These are phyloP conservation scores for Apiospora marii DNA, from an alignment of 2,329 filamentous ascomycete species.

Conservation along the genomic window DNA sequence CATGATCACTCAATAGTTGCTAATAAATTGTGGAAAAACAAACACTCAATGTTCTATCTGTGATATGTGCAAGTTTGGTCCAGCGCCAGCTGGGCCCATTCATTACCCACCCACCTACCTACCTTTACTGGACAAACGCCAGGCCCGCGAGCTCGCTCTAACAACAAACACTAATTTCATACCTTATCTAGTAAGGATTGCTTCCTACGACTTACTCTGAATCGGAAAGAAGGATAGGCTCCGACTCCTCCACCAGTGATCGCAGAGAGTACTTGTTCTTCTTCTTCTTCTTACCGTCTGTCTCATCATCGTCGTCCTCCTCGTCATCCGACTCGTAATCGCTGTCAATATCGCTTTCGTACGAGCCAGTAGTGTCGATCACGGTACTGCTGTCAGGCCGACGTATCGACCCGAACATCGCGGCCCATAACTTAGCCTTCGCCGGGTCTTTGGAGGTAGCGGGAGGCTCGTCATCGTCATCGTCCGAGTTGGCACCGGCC, in stretches of 20 bases:
- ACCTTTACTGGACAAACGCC: background rate
- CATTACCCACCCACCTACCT: background rate
- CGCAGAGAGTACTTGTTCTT: background rate
- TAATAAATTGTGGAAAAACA: background rate
- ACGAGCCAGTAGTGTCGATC: background rate
- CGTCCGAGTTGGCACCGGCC: background rate
- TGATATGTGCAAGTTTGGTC: background rate
- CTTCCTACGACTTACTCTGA: background rate
- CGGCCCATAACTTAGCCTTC: background rate
- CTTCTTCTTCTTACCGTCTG: background rate
- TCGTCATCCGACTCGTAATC: background rate
- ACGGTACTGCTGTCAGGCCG: background rate
- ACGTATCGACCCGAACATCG: background rate
- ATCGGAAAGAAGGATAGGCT: too few relatives aligned
- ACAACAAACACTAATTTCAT: background rate
- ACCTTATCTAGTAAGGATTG: too few relatives aligned
- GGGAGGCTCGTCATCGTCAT: background rate
- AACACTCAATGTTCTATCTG: background rate
- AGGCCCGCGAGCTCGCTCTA: background rate
- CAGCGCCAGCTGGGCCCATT: background rate
- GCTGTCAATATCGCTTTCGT: background rate
- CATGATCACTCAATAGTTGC: background rate
- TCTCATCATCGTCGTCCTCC: background rate
- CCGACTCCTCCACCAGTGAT: background rate
- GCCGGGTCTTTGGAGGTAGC: background rate